These are phyloP conservation scores for Nemania serpens DNA, from an alignment of 2,329 filamentous ascomycete species.

Conservation along the genomic window DNA sequence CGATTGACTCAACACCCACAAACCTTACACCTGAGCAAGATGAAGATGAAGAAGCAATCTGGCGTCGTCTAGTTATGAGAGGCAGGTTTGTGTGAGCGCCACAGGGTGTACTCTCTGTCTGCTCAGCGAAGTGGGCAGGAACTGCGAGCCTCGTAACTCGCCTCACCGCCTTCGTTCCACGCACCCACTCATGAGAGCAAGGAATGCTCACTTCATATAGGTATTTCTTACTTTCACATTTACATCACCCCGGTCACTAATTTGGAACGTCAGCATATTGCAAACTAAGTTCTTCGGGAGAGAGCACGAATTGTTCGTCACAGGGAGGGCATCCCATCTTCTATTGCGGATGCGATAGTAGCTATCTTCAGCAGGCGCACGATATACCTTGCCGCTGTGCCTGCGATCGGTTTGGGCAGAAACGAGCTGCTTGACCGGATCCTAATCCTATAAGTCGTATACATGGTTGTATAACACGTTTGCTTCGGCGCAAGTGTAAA, in stretches of 20 bases:
- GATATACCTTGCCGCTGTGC: neutral
- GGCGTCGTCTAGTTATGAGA: conserved; percentile 43
- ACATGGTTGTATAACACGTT: no score
- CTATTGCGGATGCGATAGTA: neutral
- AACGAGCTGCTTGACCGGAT: no score
- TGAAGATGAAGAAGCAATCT: conserved; percentile 43
- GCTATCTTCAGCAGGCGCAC: neutral
- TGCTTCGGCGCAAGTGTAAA: no score
- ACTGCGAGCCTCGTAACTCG: neutral
- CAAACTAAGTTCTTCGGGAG: neutral
- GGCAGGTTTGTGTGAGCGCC: conserved; percentile 39
- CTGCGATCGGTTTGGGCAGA: no score
- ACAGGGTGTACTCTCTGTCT: neutral
- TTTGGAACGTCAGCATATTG: neutral
- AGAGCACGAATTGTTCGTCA: neutral
- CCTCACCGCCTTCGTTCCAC: neutral
- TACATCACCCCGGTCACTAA: neutral
- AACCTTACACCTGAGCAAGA: conserved; percentile 35
- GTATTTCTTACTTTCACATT: conserved; percentile 7
- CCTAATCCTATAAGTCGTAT: no score
- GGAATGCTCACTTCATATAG: neutral
- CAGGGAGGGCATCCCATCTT: neutral
- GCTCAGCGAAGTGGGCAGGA: neutral
- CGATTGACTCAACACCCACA: conserved; percentile 36
- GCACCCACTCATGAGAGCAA: neutral